These are phyloP conservation scores for Hymenotorrendiella dingleyae DNA, from an alignment of 2,329 filamentous ascomycete species.

Conservation along the genomic window DNA sequence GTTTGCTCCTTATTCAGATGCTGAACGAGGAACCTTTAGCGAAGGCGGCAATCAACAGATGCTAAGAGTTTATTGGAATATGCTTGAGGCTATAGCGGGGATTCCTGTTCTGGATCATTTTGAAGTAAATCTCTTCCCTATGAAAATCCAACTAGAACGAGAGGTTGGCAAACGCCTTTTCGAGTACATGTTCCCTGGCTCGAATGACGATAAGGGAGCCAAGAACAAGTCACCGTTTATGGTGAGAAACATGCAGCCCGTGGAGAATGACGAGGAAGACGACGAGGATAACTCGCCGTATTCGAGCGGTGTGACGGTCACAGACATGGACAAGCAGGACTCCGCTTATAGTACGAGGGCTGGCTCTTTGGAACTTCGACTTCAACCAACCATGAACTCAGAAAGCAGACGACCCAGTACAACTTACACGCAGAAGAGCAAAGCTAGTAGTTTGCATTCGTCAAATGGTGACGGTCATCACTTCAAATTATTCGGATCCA, in stretches of 20 bases:
- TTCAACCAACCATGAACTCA: slow-evolving; percentile 74
- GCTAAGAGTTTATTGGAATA: slow-evolving; percentile 93
- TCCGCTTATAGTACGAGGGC: slow-evolving; percentile 54
- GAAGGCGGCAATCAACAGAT: slow-evolving; percentile 68
- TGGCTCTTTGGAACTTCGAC: slow-evolving; percentile 72
- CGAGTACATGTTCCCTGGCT: slow-evolving; percentile 93
- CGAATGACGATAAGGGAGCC: slow-evolving; percentile 39
- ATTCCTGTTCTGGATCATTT: slow-evolving; percentile 98
- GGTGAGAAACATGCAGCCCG: slow-evolving; percentile 44
- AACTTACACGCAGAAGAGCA: slow-evolving; percentile 18
- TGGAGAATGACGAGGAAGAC: slow-evolving; percentile 27
- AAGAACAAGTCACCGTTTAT: slow-evolving; percentile 58
- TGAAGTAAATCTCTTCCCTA: slow-evolving; percentile 85
- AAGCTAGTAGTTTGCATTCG: slow-evolving; percentile 23
- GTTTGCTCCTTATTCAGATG: slow-evolving; percentile 81
- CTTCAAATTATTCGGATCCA: slow-evolving; percentile 39
- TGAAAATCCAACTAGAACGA: slow-evolving; percentile 88
- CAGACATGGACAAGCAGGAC: slow-evolving; percentile 39
- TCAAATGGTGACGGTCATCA: slow-evolving; percentile 29
- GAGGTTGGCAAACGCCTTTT: slow-evolving; percentile 91
- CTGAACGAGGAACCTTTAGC: slow-evolving; percentile 46
- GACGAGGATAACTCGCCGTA: slow-evolving; percentile 32
- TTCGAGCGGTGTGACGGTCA: slow-evolving; percentile 13
- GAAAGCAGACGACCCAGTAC: slow-evolving; percentile 32
- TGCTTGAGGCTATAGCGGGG: slow-evolving; percentile 95